Percentiles rank a stretch among this genome's conserved stretches.
phyloP scores from a whole-genome alignment of 495 filamentous ascomycete species.

The Aspergillus kassunensis region DNA sequence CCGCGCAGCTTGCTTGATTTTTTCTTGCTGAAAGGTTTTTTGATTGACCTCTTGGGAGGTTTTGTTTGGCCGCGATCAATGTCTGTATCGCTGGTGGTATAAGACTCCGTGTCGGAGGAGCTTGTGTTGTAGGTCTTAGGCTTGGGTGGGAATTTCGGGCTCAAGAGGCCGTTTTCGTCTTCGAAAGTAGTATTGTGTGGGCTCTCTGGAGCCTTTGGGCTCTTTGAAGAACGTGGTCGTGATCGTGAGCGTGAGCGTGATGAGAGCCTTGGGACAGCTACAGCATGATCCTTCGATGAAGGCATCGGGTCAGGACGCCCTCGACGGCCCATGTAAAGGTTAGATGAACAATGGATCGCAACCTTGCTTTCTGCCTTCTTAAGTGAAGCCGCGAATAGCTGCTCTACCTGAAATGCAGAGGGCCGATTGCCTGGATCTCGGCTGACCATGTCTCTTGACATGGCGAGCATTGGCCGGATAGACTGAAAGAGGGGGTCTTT shows the following conservation, averaged over 20 bases:
- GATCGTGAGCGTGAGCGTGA: conserved; percentile 2
- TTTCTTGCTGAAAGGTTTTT: not conserved
- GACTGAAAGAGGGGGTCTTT: conserved; percentile 48
- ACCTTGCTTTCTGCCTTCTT: conserved; percentile 17
- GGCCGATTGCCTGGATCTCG: conserved; percentile 36
- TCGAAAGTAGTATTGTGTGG: not conserved
- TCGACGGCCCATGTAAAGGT: conserved; percentile 6
- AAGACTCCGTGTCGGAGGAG: conserved; percentile 6
- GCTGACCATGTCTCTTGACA: conserved; percentile 44
- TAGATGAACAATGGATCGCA: conserved; percentile 20
- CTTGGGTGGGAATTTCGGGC: not conserved
- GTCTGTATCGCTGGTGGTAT: conserved; percentile 8
- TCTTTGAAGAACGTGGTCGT: not conserved
- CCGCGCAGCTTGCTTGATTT: conserved; percentile 1
- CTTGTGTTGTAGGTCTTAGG: conserved; percentile 2
- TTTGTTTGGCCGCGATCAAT: not conserved
- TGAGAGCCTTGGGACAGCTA: conserved; percentile 2
- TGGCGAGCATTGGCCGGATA: conserved; percentile 36
- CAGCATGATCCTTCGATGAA: not conserved
- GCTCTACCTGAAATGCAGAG: conserved; percentile 32
- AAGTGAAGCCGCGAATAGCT: conserved; percentile 16
- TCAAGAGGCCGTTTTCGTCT: conserved; percentile 7
- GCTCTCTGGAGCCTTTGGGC: not conserved
- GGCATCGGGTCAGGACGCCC: not conserved
- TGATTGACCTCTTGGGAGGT: not conserved